Base-by-base conservation (phyloP, 805 yeast genomes). In the Wickerhamiella australiensis region DNA sequence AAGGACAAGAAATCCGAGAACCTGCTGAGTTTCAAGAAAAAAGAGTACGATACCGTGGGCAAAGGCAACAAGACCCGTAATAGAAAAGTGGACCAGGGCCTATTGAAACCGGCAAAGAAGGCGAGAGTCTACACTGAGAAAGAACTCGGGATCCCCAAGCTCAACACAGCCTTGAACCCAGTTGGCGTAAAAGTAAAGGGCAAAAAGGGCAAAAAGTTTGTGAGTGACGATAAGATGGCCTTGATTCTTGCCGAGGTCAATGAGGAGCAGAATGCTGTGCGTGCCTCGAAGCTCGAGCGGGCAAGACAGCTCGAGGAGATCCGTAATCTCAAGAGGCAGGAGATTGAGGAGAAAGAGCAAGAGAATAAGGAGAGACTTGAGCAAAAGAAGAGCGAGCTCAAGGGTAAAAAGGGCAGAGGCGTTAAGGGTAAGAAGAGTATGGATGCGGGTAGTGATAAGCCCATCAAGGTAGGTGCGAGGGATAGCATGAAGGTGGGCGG, bases 241-340 rank as follows among this genome's bases (percentile, higher is more conserved):
- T 73, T 94, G 64, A 71, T 90, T 52, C 78, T 88, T 47, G 81
- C 79, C 55, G 77, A 82, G 27, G 86, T 92, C 50, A 87, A 86
- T 58, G 94, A 87, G 61, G 77, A 80, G 53, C 73, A 79, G 55
- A 96, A 90, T 54, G 74, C 76, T 40, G 75, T 78, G 7, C 80
- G 82, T 58, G 95, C 88, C 60, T 82, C 95, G 57, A 92, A 87
- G 66, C 70, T 92, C 50, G 98, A 90, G 62, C 85, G 85, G 61
- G 80, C 95, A 0, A 78, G 85, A 61, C 80, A 94, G 65, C 71
- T 92, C 44, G 96, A 90, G 65, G 94, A 85, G 57, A 77, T 90
- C 52, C 75, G 98, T 61, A 95, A 86, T 41, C 70, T 86, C 56
- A 85, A 83, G 69, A 78, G 85, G 60, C 74, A 80, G 66, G 97